phyloP scores from a whole-genome alignment of 148 eudicot species.

The Rhododendron mucronatum region DNA sequence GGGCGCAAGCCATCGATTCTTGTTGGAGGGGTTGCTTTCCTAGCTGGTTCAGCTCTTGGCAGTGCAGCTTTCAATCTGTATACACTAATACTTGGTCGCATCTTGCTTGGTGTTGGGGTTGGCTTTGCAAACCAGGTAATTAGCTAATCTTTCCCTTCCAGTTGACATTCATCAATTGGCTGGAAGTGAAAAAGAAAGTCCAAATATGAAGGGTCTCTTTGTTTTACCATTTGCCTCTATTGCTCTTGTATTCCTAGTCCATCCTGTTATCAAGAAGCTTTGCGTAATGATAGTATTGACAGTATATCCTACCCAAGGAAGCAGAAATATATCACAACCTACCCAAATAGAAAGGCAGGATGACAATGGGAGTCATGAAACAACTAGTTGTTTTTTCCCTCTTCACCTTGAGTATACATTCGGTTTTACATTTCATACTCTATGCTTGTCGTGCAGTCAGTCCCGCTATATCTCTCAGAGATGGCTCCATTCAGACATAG shows the following conservation, averaged over 20 bases:
- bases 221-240: background rate
- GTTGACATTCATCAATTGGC: background rate
- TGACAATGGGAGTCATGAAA: background rate
- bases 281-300: background rate
- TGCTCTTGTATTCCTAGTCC: background rate
- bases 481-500: constrained; percentile 14
- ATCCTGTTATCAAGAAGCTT: background rate
- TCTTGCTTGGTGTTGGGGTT: constrained; percentile 23
- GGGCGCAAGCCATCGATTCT: constrained; percentile 35
- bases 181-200: background rate
- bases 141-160: background rate
- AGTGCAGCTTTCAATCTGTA: constrained; percentile 4
- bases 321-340: background rate
- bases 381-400: background rate
- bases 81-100: constrained; percentile 11
- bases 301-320: background rate
- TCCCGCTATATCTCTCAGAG: constrained; percentile 12
- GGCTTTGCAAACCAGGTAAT: constrained; percentile 26
- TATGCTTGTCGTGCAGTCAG: background rate
- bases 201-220: background rate
- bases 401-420: background rate
- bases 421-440: background rate
- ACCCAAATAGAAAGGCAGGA: background rate
- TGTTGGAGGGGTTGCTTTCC: background rate
- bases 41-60: background rate